Evolutionary conservation across 345 rosid species (phyloP).

Genomic region (Ailanthus altissimus): DNA sequence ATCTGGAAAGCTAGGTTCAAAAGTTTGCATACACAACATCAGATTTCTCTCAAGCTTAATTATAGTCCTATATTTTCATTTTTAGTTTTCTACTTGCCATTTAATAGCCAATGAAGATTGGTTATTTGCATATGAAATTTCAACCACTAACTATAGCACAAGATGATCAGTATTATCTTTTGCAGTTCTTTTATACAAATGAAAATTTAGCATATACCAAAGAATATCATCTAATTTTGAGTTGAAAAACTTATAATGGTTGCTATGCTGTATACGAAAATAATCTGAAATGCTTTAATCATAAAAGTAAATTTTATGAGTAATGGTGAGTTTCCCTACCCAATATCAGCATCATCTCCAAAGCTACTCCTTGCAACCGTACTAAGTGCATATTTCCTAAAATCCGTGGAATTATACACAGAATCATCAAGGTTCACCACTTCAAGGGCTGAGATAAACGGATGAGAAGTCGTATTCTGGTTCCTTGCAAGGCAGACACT

Average conservation of each 20-base stretch:
- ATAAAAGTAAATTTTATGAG: background rate
- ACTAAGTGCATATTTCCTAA: conserved; percentile 48
- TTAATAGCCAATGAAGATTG: background rate
- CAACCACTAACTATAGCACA: background rate
- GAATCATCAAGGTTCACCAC: conserved; percentile 57
- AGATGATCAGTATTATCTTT: background rate
- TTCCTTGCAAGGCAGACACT: conserved; percentile 83
- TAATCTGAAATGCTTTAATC: background rate
- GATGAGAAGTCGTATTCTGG: conserved; percentile 52
- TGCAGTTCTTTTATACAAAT: background rate
- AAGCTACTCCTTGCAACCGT: conserved; percentile 61
- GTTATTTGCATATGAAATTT: background rate
- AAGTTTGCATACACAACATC: conserved; percentile 17
- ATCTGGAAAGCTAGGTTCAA: conserved; percentile 72
- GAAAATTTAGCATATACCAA: background rate
- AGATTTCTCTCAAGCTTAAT: conserved; percentile 15
- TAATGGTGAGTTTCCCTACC: conserved; percentile 41
- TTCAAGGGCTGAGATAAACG: conserved; percentile 80
- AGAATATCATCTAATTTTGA: background rate
- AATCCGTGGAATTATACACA: conserved; percentile 66
- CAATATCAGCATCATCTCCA: conserved; percentile 45
- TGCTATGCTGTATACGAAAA: background rate
- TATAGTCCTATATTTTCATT: background rate
- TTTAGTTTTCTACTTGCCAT: background rate
- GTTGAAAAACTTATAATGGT: background rate